These are phyloP conservation scores for Heimioporus sp. DNA, from an alignment of 768 basidiomycete genomes.

Conservation along the genomic window DNA sequence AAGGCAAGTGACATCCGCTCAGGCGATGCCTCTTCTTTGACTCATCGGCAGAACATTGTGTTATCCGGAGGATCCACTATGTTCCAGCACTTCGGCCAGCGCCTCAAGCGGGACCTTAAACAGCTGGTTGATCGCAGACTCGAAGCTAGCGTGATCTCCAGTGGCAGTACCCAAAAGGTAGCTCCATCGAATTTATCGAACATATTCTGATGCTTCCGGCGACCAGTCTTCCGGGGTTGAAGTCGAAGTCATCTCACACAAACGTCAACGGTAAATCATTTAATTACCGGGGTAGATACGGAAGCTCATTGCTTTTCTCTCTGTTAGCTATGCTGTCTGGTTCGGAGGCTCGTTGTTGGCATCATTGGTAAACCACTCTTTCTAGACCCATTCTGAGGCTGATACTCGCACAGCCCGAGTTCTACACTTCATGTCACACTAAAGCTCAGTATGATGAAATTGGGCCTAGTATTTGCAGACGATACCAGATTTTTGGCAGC, in stretches of 20 bases:
- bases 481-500: conserved; percentile 92
- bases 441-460: conserved; percentile 94
- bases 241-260: conserved; percentile 98
- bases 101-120: conserved; percentile 93
- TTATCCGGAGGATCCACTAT: conserved; percentile 96
- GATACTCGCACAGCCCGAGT: conserved; percentile 68
- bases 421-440: conserved; percentile 91
- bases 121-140: conserved; percentile 90
- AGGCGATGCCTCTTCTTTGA: not conserved
- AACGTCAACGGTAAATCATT: conserved; percentile 76
- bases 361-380: conserved; percentile 62
- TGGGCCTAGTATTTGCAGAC: conserved; percentile 87
- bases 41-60: conserved; percentile 80
- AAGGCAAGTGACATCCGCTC: conserved; percentile 51
- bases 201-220: conserved; percentile 1
- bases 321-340: conserved; percentile 87
- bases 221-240: conserved; percentile 91
- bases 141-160: conserved; percentile 68
- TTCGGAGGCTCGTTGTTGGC: conserved; percentile 95
- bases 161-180: conserved; percentile 72
- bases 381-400: not conserved
- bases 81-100: conserved; percentile 98
- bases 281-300: not conserved
- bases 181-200: conserved; percentile 13
- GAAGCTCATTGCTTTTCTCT: conserved; percentile 7